These are phyloP conservation scores for Saccharomyces mikatae DNA, from an alignment of 805 yeast genomes.

Conservation along the genomic window DNA sequence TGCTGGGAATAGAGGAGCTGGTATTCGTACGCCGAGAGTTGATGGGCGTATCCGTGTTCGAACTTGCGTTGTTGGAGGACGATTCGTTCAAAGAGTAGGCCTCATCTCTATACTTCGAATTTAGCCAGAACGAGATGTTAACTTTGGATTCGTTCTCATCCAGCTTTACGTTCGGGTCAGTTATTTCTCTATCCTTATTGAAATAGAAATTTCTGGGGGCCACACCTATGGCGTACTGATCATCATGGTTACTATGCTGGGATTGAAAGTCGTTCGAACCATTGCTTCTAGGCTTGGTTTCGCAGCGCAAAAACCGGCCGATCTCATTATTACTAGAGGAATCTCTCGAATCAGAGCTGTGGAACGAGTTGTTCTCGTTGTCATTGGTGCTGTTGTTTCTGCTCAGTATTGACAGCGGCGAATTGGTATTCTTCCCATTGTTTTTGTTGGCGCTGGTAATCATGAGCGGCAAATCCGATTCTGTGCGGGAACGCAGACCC, in stretches of 20 bases:
- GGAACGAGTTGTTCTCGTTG: background rate
- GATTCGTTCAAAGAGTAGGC: constrained; percentile 13
- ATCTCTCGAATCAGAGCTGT: background rate
- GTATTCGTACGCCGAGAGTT: background rate
- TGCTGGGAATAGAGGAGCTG: background rate
- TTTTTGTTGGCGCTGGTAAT: background rate
- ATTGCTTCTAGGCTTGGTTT: background rate
- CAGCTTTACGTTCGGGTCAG: constrained; percentile 20
- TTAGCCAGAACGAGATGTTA: constrained; percentile 23
- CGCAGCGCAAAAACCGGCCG: background rate
- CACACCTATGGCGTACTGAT: constrained; percentile 5
- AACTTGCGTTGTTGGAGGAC: background rate
- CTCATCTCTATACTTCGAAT: constrained; percentile 19
- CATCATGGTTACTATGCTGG: background rate
- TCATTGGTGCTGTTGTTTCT: background rate
- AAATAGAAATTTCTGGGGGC: constrained; percentile 21
- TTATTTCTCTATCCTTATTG: constrained; percentile 15
- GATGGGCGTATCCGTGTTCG: background rate
- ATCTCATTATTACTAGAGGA: background rate
- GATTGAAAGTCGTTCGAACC: background rate
- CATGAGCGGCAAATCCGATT: background rate
- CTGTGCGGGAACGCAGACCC: constrained; percentile 1
- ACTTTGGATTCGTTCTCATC: constrained; percentile 12
- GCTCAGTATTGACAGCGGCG: background rate
- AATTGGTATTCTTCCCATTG: background rate